Evolutionary conservation across 345 rosid genomes (phyloP), one percentile per base, ranked within the genome.

Genomic region (Populus alba): DNA sequence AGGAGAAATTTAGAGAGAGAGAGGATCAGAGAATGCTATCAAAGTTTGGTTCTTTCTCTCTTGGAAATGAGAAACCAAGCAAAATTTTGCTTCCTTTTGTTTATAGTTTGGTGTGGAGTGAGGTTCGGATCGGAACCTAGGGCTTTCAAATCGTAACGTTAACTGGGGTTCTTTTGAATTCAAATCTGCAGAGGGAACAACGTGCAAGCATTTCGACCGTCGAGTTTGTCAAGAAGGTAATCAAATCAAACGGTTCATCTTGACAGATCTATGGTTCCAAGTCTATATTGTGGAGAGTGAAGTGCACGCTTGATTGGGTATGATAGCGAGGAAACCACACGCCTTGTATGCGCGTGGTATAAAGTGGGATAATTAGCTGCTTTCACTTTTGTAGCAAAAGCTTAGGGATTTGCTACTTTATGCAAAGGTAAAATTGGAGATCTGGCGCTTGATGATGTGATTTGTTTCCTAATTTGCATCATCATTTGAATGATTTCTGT

Each of bases 161-260:
- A 77, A 69, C 68, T 57, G 10, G 5, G 12, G 31, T 12, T 27
- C 47, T 76, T 76, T 77, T 77, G 79, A 77, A 77, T 77, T 77
- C 79, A 77, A 77, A 77, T 77, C 33, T 77, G 10, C 59, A 59
- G 67, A 62, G 20, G 33, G 38, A 0, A 2, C 5, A 7, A 35
- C n/a, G 68, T 7, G 20, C 55, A 62, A 23, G 4, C 5, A 78
- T 72, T 76, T 2, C 3, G 39, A 17, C 65, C 38, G 76, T 63
- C 25, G 10, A 49, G 41, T 66, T 10, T 66, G 27, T 49, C 67
- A 49, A 18, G 53, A 13, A 8, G 37, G 70, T 39, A 51, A 25
- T 27, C 38, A 25, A 8, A 78, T 78, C 76, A 7, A 16, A 66
- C 66, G 57, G 66, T 20, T 51, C 5, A 3, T 17, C 37, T 37